phyloP scores from a whole-genome alignment of 2,329 filamentous ascomycete species.

The Pezicula radicicola region DNA sequence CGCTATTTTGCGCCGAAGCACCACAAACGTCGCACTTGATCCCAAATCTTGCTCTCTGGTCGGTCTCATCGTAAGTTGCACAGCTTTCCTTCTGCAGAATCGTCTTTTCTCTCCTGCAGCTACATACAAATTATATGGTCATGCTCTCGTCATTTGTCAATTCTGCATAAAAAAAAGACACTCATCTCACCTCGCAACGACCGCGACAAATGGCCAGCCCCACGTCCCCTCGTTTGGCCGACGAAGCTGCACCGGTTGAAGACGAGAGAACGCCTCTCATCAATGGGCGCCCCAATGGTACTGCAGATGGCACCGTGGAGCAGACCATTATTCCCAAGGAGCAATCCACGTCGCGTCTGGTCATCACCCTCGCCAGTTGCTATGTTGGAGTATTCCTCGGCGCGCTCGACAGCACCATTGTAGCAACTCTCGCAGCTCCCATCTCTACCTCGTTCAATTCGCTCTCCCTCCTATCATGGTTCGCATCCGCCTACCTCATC shows the following conservation, averaged over 20 bases:
- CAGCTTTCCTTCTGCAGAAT: neutral
- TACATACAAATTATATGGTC: neutral
- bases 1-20: neutral
- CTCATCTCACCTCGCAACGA: too few species aligned
- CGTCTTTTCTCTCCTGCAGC: neutral
- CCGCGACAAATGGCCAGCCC: too few species aligned
- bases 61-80: neutral
- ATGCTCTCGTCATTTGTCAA: too few species aligned
- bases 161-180: too few species aligned
- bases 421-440: conserved; percentile 56
- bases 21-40: neutral
- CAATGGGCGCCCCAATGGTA: neutral
- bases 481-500: conserved; percentile 66
- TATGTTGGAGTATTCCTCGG: conserved; percentile 5
- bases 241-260: too few species aligned
- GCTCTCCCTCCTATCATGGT: conserved; percentile 63
- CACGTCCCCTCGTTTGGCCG: too few species aligned
- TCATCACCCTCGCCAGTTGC: neutral
- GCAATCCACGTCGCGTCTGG: neutral
- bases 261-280: neutral
- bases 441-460: conserved; percentile 60
- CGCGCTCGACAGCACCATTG: conserved; percentile 50
- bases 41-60: too few species aligned
- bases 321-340: neutral
- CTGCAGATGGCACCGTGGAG: neutral